Evolutionary conservation across 2,329 filamentous ascomycete species (phyloP), one percentile per base, ranked within the genome.

Genomic region (Ophiostoma perfectum): DNA sequence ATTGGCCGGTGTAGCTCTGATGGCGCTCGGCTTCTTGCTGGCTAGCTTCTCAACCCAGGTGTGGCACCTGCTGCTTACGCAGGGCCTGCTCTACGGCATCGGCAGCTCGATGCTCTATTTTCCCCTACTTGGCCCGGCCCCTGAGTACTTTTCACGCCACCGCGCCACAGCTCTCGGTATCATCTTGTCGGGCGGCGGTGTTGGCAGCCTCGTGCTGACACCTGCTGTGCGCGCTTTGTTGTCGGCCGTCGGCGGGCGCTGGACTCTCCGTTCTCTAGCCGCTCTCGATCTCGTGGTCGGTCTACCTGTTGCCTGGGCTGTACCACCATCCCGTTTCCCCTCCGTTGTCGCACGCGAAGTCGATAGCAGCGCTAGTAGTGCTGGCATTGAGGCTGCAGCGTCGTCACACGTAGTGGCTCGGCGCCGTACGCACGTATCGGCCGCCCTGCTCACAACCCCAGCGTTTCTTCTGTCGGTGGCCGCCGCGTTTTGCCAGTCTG

Each of bases 381-480:
- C 67, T 69, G n/a, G 41, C 27, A 1, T 11, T 14, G 1, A 39
- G 6, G 38, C 8, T 44, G 18, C 5, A 9, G 63, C 45, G 2
- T 9, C 38, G 11, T 18, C 16, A n/a, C 16, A 5, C 39, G n/a
- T 44, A 12, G 68, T 60, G 5, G 64, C 55, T 41, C 71, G 78
- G 67, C 72, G 77, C 27, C 74, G 75, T 60, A 78, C 77, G 14
- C 76, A 79, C 64, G 75, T 82, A 12, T 77, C 78, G 60, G 76
- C 78, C 41, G 90, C 89, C 0, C 84, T 99, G 36, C 85, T 98
- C 4, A 88, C 91, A 0, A 93, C 90, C 67, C 95, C 95, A 0
- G 92, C 98, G 75, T 99, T 99, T 76, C 84, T 97, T 71, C 96
- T 99, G 74, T 93, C 93, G 1, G 92, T 91, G 0, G 92, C 93